Percentiles rank a stretch among this genome's conserved stretches.
Evolutionary conservation across 83 land plant genomes (phyloP).

Genomic region (Diphasiastrum complanatum): DNA sequence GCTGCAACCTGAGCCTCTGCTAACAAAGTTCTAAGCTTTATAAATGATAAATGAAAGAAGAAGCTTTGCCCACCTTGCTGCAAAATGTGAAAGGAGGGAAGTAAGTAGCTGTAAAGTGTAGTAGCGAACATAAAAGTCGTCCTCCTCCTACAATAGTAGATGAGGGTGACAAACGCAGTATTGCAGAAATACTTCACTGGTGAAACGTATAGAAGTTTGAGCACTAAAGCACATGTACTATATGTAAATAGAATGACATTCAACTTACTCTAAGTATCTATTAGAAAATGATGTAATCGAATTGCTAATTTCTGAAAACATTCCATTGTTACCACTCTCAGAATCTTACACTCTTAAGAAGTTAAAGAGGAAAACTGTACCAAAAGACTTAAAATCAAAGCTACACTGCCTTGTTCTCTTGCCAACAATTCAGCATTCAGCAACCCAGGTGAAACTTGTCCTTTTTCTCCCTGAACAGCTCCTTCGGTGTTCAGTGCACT

Average conservation of each 20-base stretch:
- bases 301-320: not conserved
- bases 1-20: not conserved
- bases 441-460: constrained; percentile 70
- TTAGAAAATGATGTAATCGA: too few species aligned
- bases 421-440: constrained; percentile 85
- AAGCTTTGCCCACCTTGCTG: constrained; percentile 43
- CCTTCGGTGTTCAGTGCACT: constrained; percentile 71
- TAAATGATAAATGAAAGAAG: constrained; percentile 2
- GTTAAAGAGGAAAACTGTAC: constrained; percentile 32
- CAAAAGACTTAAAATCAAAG: constrained; percentile 81
- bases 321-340: not conserved
- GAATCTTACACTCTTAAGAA: not conserved
- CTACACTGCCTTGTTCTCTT: constrained; percentile 75
- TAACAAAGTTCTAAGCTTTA: not conserved
- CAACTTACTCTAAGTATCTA: too few species aligned
- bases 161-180: too few species aligned
- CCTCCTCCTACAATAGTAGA: constrained; percentile 68
- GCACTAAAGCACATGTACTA: too few species aligned
- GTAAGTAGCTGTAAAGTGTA: constrained; percentile 90
- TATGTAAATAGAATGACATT: too few species aligned
- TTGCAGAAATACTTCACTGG: too few species aligned
- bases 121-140: constrained; percentile 89
- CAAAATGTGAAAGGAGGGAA: constrained; percentile 69
- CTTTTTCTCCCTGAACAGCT: constrained; percentile 37
- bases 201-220: too few species aligned